These are phyloP conservation scores for Bruguiera sexangula DNA, from an alignment of 345 rosid species.

Conservation along the genomic window DNA sequence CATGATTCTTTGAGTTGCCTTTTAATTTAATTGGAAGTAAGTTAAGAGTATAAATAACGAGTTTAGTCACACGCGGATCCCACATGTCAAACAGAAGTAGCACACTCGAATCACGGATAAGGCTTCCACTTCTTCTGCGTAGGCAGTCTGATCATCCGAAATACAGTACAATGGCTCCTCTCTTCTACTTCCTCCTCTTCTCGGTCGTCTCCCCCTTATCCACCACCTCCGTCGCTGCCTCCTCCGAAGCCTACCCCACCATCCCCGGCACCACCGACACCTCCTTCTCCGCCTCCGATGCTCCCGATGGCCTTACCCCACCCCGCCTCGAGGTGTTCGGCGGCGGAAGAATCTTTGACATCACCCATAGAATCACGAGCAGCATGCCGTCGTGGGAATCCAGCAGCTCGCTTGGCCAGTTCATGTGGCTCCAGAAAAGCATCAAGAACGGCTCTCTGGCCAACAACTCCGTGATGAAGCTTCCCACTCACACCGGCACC, in stretches of 20 bases:
- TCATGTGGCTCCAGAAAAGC: slow-evolving; percentile 64
- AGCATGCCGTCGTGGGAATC: slow-evolving; percentile 54
- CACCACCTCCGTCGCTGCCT: slow-evolving; percentile 8
- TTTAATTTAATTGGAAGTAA: no score
- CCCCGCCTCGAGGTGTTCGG: slow-evolving; percentile 74
- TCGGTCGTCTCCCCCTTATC: slow-evolving; percentile 17
- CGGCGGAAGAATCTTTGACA: slow-evolving; percentile 65
- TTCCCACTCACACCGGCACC: slow-evolving; percentile 77
- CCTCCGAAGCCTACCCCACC: slow-evolving; percentile 34
- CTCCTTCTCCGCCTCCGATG: slow-evolving; percentile 20
- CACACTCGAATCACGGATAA: no score
- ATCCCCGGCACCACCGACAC: slow-evolving; percentile 35
- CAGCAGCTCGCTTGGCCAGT: slow-evolving; percentile 50
- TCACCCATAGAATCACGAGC: slow-evolving; percentile 58
- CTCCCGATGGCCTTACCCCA: slow-evolving; percentile 34
- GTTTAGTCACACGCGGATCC: no score
- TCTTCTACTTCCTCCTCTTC: not conserved
- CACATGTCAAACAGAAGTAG: no score
- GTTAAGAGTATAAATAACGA: no score
- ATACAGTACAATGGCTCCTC: not conserved
- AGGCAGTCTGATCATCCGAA: not conserved
- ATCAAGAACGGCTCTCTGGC: slow-evolving; percentile 82
- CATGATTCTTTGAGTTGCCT: no score
- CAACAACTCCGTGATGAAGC: slow-evolving; percentile 70
- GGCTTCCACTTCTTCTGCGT: not conserved